Evolutionary conservation across 176 grass and related monocot genomes (phyloP), one percentile per base, ranked within the genome.

Genomic region (Aechmea fasciata): DNA sequence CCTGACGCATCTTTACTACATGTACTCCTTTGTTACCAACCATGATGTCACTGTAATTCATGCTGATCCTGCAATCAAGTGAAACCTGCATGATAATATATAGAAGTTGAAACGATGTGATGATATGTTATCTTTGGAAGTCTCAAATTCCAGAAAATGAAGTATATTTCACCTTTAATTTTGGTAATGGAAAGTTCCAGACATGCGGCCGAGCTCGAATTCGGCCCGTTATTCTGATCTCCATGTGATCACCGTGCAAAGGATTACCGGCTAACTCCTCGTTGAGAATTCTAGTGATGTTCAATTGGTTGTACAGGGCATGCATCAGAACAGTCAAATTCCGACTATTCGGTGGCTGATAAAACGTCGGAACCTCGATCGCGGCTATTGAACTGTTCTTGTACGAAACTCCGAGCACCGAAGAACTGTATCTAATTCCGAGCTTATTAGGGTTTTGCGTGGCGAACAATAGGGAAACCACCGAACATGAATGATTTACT

Each of bases 1-100:
- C 89, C 86, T 87, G 85, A 74, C 74, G 74, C 62, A 80, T 77
- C 54, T 50, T 71, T 20, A 75, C 9, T 13, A 55, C 65, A n/a
- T 66, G 11, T 67, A 78, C 57, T 53, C 81, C 80, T 77, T 82
- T 90, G 33, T n/a, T n/a, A n/a, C 86, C 63, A 11, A 70, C 52
- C n/a, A 81, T 74, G 14, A 92, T 81, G 11, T 83, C 86, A 18
- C 70, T 85, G 71, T 90, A 89, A 74, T 97, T 97, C 13, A 78
- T 84, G 54, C 76, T 81, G 78, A 97, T 85, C 2, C 11, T 87
- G 62, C 93, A 97, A 81, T 97, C 83, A 33, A 97, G 76, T 28
- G 57, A 83, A 75, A 97, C 78, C 93, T 97, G 72, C 59, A 76
- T 17, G 41, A 64, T 26, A 47, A 50, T n/a, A n/a, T n/a, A n/a